phyloP scores from a whole-genome alignment of 2,329 filamentous ascomycete species.

The Colletotrichum godetiae region DNA sequence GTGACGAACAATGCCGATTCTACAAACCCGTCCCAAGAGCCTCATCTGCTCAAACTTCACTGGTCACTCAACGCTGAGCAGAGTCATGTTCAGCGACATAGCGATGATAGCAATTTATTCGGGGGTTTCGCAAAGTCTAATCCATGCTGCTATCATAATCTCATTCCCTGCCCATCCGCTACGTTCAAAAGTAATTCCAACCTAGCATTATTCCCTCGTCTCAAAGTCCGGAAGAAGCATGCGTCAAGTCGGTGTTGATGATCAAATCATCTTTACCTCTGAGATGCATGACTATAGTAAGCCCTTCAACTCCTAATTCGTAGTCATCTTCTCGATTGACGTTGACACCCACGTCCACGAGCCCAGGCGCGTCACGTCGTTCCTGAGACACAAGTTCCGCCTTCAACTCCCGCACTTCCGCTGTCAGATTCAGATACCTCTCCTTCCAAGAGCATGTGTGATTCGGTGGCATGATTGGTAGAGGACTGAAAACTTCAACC shows the following conservation, averaged over 20 bases:
- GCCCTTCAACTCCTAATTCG: slow-evolving; percentile 57
- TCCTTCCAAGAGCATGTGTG: slow-evolving; percentile 57
- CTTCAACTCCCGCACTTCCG: slow-evolving; percentile 54
- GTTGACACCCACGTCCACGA: slow-evolving; percentile 38
- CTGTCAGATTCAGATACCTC: slow-evolving; percentile 52
- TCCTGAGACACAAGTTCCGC: slow-evolving; percentile 47
- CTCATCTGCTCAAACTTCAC: too few species aligned
- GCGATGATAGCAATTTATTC: background rate
- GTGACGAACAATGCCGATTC: too few species aligned
- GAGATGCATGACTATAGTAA: slow-evolving; percentile 64
- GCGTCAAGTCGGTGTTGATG: slow-evolving; percentile 59
- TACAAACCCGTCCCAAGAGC: too few species aligned
- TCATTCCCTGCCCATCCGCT: slow-evolving; percentile 12
- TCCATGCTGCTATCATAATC: slow-evolving; percentile 26
- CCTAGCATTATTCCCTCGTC: background rate
- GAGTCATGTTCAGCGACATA: background rate
- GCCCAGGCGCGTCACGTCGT: slow-evolving; percentile 26
- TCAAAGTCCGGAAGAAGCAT: slow-evolving; percentile 14
- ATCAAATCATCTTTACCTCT: slow-evolving; percentile 62
- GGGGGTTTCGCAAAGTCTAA: slow-evolving; percentile 12
- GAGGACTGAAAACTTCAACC: slow-evolving; percentile 46
- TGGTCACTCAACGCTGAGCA: too few species aligned
- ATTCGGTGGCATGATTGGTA: slow-evolving; percentile 49
- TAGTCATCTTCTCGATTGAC: slow-evolving; percentile 42
- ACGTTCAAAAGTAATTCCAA: background rate